Base-by-base conservation (phyloP, 1,139 yeast species). In the Geotrichum europaeum region DNA sequence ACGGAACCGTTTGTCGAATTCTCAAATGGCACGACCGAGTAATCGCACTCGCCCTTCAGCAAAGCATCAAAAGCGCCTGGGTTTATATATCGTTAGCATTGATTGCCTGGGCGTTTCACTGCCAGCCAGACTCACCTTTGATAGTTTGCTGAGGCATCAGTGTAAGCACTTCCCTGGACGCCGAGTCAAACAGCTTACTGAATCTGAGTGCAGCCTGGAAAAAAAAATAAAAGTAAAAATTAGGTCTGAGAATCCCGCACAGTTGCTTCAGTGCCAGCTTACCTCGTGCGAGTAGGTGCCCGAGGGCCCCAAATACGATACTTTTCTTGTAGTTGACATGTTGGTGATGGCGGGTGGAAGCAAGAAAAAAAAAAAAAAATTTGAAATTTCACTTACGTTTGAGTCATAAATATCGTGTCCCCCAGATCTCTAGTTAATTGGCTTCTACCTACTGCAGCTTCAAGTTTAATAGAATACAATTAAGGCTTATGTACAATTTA, bases 1-100 rank as follows among this genome's bases (percentile, higher is more conserved):
- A 94, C 99, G 67, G 88, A 94, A 0, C 99, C 99, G 72, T 94
- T 94, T 9, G 97, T 88, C 3, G 97, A 90, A 74, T 94, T 94
- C 69, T 92, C 98, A 67, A 89, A 83, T 0, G 99, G 99, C 0
- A 94, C 88, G n/a, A 91, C 87, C 0, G 96, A 85, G 69, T 78
- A 86, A 62, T 85, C 87, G 24, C 85, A 85, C 4, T 69, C 66
- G 15, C 75, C 74, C 18, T 76, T 73, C 1, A 76, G 68, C 25
- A 87, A 74, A 1, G 76, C 73, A 57, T 79, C 77, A 70, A 92
- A 88, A 70, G 97, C 92, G 50, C 82, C 85, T 60, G 34, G 32
- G 28, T 24, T n/a, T 12, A 32, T 10, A 30, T 24, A 7, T 43
- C 15, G 13, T 28, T 45, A 40, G 25, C 13, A 18, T 22, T 15